Evolutionary conservation across 2,329 filamentous ascomycete genomes (phyloP), one percentile per base, ranked within the genome.

Genomic region (Didymella pinodella): DNA sequence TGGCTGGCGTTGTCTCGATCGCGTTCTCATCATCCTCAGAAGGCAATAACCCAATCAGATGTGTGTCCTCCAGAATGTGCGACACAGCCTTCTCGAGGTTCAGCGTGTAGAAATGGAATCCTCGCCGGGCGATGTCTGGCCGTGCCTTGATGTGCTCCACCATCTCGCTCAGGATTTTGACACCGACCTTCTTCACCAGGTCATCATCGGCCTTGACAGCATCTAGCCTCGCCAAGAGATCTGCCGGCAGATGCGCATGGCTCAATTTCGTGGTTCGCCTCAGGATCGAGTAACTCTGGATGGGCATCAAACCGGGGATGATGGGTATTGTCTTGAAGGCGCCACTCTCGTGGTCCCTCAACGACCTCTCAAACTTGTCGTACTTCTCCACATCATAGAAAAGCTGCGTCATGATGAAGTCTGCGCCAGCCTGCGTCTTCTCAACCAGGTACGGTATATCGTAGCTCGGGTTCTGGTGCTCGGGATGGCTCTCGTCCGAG

Each of bases 361-460:
- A 77, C 49, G 84, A 86, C 64, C 81, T 84, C 79, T 98, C 94
- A 72, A 96, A 98, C 32, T 82, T 82, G 54, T 88, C 85, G 74
- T 96, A 99, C 18, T 91, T 91, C 3, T 90, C 84, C 25, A 93
- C 85, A 73, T 98, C 93, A 77, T 97, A 99, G 78, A 97, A 98
- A 8, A 99, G 84, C 77, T 99, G 95, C 0, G 95, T 98, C 92
- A 99, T 97, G 78, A 99, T 90, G 74, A 99, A 99, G 79, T 98
- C 93, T 49, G 93, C 95, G 1, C 95, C 95, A 3, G 95, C 95
- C 68, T 89, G 84, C 0, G 90, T 90, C 83, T 99, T 99, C 66
- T 97, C 93, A 11, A 96, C 86, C 53, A 99, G 83, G 71, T 90
- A 96, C 0, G 93, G 91, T 59, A 99, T 79, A 78, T 99, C 95